Evolutionary conservation across 352 stramenopile species (phyloP), one percentile per base, ranked within the genome.

Genomic region (Peronospora belbahrii): DNA sequence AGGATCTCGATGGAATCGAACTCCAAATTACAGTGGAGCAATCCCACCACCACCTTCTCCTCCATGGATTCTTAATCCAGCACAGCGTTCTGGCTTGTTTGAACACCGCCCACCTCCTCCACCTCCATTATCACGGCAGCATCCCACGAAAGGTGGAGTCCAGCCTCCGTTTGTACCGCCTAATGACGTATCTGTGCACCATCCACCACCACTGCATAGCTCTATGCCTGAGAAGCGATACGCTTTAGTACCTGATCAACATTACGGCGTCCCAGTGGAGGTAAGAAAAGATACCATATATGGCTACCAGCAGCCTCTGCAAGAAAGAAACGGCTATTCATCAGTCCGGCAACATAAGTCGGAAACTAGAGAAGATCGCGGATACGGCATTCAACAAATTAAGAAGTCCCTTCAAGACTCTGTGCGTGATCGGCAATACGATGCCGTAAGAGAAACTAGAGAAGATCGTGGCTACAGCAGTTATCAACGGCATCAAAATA

Each of bases 401-500:
- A 18, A 34, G 34, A 52, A 56, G 14, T 43, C 42, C 14, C 40
- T 34, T 17, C 44, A 20, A 44, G 57, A 62, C 9, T 24, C 17
- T 30, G 30, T 37, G 32, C 17, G 35, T 44, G 39, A 42, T 2
- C 43, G 27, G 27, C 46, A 40, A 1, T 43, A 56, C 49, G 54
- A 61, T 17, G 38, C 20, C 2, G 15, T 13, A 15, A 41, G 8
- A 17, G 53, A 62, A 15, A n/a, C 15, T 18, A 28, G 48, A 57
- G 54, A 64, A 39, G 49, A 61, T 54, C 59, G 35, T 54, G 53
- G 47, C 6, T 64, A 67, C 25, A 31, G 37, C 17, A 28, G 7
- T 38, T 59, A 55, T 42, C 42, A 54, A 15, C 45, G 20, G 8
- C 18, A 23, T 24, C 48, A 53, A 19, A 58, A n/a, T n/a, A n/a